A percentile compares a stretch with the other conserved stretches of the same genome.
Conservation (phyloP, 1,139 yeast genomes). For the Debaryomycetaceae sp. region DNA sequence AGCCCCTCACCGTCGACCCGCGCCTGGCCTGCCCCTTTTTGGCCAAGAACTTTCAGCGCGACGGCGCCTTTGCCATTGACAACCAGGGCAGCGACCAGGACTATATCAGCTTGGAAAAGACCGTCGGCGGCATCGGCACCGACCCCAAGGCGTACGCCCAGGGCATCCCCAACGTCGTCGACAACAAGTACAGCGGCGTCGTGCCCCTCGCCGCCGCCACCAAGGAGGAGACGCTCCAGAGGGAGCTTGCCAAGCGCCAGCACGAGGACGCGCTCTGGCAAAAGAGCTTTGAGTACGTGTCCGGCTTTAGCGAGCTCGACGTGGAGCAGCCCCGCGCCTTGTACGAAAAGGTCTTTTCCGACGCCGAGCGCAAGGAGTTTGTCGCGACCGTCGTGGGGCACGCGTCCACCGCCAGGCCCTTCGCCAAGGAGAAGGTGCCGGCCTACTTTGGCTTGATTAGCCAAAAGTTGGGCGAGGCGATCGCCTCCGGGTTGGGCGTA, state of each 20-base stretch:
- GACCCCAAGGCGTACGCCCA: slow-evolving; percentile 7
- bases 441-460: slow-evolving; percentile 28
- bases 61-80: slow-evolving; percentile 16
- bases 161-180: slow-evolving; percentile 11
- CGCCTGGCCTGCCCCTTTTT: slow-evolving; percentile 19
- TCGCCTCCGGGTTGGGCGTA: slow-evolving; percentile 26
- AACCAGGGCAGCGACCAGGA: slow-evolving; percentile 20
- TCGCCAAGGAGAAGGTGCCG: slow-evolving; percentile 24
- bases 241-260: slow-evolving; percentile 13
- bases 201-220: slow-evolving; percentile 14
- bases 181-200: slow-evolving; percentile 15
- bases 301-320: slow-evolving; percentile 30
- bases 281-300: slow-evolving; percentile 25
- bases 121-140: slow-evolving; percentile 12
- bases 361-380: slow-evolving; percentile 18
- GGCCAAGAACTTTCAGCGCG: slow-evolving; percentile 32
- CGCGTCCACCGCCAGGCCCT: slow-evolving; percentile 17
- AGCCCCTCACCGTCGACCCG: slow-evolving; percentile 8
- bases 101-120: slow-evolving; percentile 15
- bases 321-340: slow-evolving; percentile 34
- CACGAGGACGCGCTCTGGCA: slow-evolving; percentile 28
- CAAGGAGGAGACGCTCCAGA: slow-evolving; percentile 14
- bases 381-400: slow-evolving; percentile 27
- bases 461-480: slow-evolving; percentile 18
- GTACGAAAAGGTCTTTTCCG: slow-evolving; percentile 25